Conservation (phyloP, 768 basidiomycete species). For the Kockovaella imperatae region DNA sequence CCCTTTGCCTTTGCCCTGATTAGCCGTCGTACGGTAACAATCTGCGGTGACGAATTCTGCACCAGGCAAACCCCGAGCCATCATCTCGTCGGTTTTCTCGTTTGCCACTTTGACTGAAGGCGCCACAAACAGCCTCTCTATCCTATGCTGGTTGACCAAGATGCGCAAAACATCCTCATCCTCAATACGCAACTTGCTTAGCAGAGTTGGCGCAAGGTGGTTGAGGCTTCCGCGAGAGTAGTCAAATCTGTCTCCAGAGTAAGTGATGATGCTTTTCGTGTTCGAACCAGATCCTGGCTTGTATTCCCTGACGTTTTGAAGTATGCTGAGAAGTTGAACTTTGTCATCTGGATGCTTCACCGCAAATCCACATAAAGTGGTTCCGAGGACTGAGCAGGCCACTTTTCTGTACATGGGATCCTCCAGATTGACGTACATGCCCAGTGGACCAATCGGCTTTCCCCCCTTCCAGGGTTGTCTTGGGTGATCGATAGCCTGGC, state of each 20-base stretch:
- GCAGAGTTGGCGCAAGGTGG: slow-evolving; percentile 59
- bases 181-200: slow-evolving; percentile 51
- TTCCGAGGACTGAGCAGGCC: slow-evolving; percentile 58
- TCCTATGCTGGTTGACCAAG: slow-evolving; percentile 63
- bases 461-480: slow-evolving; percentile 26
- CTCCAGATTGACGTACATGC: slow-evolving; percentile 64
- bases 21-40: background rate
- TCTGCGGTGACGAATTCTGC: slow-evolving; percentile 22
- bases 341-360: slow-evolving; percentile 65
- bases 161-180: slow-evolving; percentile 69
- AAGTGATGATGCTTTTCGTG: slow-evolving; percentile 38
- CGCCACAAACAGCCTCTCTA: slow-evolving; percentile 68
- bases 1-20: background rate
- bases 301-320: slow-evolving; percentile 14
- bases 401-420: slow-evolving; percentile 62
- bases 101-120: slow-evolving; percentile 60
- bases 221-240: slow-evolving; percentile 66
- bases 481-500: slow-evolving; percentile 37
- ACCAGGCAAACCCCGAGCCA: slow-evolving; percentile 4
- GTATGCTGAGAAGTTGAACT: slow-evolving; percentile 53
- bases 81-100: slow-evolving; percentile 35
- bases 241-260: slow-evolving; percentile 71
- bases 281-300: background rate
- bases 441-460: slow-evolving; percentile 56
- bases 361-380: slow-evolving; percentile 60